A percentile compares a stretch with the other conserved stretches of the same genome.
Conservation (phyloP, 1,284 basidiomycete species). For the Malassezia dermatis region DNA sequence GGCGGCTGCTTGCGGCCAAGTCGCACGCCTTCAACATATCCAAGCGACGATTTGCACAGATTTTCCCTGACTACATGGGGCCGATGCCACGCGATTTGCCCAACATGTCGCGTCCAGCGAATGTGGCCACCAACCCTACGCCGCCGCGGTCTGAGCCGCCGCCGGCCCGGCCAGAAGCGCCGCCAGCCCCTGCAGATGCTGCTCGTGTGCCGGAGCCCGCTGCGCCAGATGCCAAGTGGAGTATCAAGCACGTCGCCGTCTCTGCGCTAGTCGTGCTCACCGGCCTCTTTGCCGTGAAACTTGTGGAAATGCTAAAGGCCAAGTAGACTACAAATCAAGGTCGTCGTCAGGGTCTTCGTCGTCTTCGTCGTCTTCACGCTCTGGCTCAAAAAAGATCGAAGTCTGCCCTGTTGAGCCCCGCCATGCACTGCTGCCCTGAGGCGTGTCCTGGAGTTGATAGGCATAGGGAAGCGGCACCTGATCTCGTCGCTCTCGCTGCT, state of each 20-base stretch:
- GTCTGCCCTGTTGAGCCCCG: constrained; percentile 29
- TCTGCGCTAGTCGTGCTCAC: not conserved
- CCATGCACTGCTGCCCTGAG: not conserved
- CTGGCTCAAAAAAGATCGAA: constrained; percentile 40
- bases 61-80: constrained; percentile 39
- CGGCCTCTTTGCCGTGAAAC: constrained; percentile 23
- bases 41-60: constrained; percentile 60
- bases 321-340: constrained; percentile 26
- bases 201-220: not conserved
- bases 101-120: constrained; percentile 29
- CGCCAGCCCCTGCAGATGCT: not conserved
- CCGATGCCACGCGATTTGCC: constrained; percentile 27
- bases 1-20: constrained; percentile 62
- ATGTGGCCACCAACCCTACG: not conserved
- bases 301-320: constrained; percentile 43
- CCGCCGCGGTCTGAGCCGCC: not conserved
- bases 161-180: not conserved
- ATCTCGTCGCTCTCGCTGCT: constrained; percentile 26
- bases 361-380: constrained; percentile 40
- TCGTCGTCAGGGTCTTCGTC: constrained; percentile 44
- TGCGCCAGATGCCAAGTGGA: not conserved
- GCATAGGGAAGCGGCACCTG: constrained; percentile 34
- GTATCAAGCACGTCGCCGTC: not conserved
- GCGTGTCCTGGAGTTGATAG: constrained; percentile 21
- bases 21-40: constrained; percentile 75